phyloP scores from a whole-genome alignment of 2,329 filamentous ascomycete species.

The Cladosporium sp. region DNA sequence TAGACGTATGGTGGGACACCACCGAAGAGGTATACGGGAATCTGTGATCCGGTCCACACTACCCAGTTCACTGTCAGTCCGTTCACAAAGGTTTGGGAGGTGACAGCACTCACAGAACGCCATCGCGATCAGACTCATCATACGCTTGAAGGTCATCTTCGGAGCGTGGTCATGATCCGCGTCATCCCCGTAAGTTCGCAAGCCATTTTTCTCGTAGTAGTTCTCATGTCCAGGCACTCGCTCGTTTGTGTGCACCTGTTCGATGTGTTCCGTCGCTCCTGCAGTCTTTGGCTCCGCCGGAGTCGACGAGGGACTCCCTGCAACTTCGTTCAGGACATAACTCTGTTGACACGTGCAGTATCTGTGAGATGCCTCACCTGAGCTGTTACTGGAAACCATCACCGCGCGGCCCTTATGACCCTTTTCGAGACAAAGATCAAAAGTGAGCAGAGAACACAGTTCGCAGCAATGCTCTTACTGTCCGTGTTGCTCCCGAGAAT shows the following conservation, averaged over 20 bases:
- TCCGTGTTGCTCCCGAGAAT: neutral
- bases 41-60: constrained; percentile 55
- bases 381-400: constrained; percentile 1
- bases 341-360: neutral
- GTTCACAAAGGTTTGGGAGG: neutral
- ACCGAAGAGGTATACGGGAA: constrained; percentile 47
- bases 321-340: neutral
- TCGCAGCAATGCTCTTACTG: neutral
- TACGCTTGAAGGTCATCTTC: constrained; percentile 43
- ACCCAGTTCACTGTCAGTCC: neutral
- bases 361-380: neutral
- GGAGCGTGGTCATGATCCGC: constrained; percentile 37
- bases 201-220: constrained; percentile 43
- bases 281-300: neutral
- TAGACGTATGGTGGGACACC: constrained; percentile 48
- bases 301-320: neutral
- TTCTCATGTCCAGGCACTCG: constrained; percentile 32
- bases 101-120: constrained; percentile 37
- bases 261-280: constrained; percentile 23
- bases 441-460: too few species aligned
- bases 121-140: constrained; percentile 53
- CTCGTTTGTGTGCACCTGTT: constrained; percentile 34
- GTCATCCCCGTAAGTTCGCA: constrained; percentile 43
- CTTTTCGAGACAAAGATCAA: neutral
- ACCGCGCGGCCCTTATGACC: neutral